Conservation (phyloP, 805 yeast genomes). For the Yamadazyma insecticola region DNA sequence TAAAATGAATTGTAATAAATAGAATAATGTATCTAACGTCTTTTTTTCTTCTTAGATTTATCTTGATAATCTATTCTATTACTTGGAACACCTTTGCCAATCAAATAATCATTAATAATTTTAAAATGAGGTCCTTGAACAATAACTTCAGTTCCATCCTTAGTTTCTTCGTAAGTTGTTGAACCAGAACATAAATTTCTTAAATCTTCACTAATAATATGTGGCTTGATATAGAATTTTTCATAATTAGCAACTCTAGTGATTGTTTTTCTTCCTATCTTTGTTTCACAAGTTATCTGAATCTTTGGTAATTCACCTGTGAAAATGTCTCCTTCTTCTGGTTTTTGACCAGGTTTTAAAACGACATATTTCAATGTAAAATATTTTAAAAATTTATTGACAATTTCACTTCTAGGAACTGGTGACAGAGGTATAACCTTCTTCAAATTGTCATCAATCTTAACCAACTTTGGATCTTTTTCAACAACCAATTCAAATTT, state of each 20-base stretch:
- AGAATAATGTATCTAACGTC: slow-evolving; percentile 3
- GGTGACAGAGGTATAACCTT: slow-evolving; percentile 32
- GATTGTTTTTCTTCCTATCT: slow-evolving; percentile 75
- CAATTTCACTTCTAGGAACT: slow-evolving; percentile 40
- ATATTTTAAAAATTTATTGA: slow-evolving; percentile 40
- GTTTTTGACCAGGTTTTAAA: slow-evolving; percentile 39
- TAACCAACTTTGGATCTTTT: slow-evolving; percentile 49
- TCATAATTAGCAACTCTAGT: slow-evolving; percentile 73
- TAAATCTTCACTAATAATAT: slow-evolving; percentile 60
- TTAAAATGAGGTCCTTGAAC: slow-evolving; percentile 91
- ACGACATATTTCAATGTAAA: slow-evolving; percentile 51
- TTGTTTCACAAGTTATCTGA: slow-evolving; percentile 62
- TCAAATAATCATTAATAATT: slow-evolving; percentile 53
- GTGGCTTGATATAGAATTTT: slow-evolving; percentile 59
- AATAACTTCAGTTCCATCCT: slow-evolving; percentile 59
- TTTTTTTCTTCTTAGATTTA: slow-evolving; percentile 51
- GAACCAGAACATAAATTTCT: slow-evolving; percentile 87
- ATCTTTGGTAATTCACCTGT: slow-evolving; percentile 71
- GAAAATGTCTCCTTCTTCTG: slow-evolving; percentile 27
- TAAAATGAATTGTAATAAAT: slow-evolving; percentile 4
- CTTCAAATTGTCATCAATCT: slow-evolving; percentile 52
- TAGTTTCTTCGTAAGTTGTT: slow-evolving; percentile 63
- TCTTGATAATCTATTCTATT: slow-evolving; percentile 65
- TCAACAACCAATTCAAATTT: slow-evolving; percentile 46
- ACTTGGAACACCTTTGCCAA: slow-evolving; percentile 57